Base-by-base conservation (phyloP, 306 rosid species). In the Prunus campanulata region DNA sequence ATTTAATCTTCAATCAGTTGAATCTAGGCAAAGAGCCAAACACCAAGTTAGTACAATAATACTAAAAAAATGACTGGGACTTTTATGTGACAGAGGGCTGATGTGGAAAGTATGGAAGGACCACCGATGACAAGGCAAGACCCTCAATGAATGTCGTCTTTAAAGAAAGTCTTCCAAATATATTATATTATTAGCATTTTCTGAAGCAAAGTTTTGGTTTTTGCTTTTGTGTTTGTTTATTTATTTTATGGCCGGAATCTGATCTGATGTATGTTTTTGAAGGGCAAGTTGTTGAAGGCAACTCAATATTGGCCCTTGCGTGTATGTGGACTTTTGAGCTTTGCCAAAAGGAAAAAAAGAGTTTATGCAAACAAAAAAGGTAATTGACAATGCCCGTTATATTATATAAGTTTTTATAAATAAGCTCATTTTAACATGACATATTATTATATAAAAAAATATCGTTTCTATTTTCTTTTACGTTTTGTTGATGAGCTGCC, bases 81-180 rank as follows among this genome's bases (percentile, higher is more conserved):
- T 27, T 44, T 14, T 5, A 12, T 35, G 71, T 42, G 69, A 74
- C 59, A 74, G 61, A 57, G 11, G 20, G 2, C 13, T 25, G 77
- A 74, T 61, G 68, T 46, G 77, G 65, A 60, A 46, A 59, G 56
- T 25, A 27, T 5, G 69, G 68, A 47, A 44, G 77, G 68, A 13
- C 77, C 77, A 74, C 57, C 9, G 1, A 9, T 25, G 77, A 72
- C 24, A 24, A 59, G 4, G 68, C 52, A 57, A 44, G 55, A 27
- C 39, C 39, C 19, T 16, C 2, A 18, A 5, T 13, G 12, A 18
- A 5, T 14, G 7, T 55, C 18, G 16, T 39, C 76, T 54, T 29
- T 20, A 32, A 30, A 54, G 8, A 0, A 55, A 72, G 77, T 60
- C 68, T 25, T 59, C 5, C 46, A 19, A 60, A 19, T 39, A 39